A percentile compares a stretch with the other conserved stretches of the same genome.
phyloP scores from a whole-genome alignment of 1,139 yeast species.

The Starmera stellimalicola region DNA sequence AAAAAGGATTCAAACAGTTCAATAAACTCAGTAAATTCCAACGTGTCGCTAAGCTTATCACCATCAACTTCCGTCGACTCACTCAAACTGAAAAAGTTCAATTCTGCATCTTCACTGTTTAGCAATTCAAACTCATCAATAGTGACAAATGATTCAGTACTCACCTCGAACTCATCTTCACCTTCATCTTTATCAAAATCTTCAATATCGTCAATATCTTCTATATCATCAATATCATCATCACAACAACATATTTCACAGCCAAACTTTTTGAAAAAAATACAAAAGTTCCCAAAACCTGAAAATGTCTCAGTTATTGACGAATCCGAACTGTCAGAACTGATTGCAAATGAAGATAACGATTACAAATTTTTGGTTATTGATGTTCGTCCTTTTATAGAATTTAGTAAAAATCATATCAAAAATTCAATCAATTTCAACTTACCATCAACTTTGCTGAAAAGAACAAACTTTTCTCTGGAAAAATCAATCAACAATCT shows the following conservation, averaged over 20 bases:
- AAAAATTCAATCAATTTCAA: conserved; percentile 57
- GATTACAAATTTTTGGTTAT: conserved; percentile 29
- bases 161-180: not conserved
- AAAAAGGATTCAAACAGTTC: conserved; percentile 14
- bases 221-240: too few species aligned
- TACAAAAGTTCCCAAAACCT: not conserved
- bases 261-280: not conserved
- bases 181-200: too few species aligned
- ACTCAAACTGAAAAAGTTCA: conserved; percentile 11
- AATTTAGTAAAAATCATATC: conserved; percentile 43
- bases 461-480: conserved; percentile 55
- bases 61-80: conserved; percentile 15
- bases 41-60: conserved; percentile 6
- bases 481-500: conserved; percentile 30
- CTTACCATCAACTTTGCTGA: conserved; percentile 68
- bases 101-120: conserved; percentile 9
- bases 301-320: not conserved
- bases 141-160: not conserved
- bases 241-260: conserved; percentile 1
- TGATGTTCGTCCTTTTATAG: conserved; percentile 67
- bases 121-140: not conserved
- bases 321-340: not conserved
- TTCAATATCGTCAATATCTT: not conserved
- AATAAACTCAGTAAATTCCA: conserved; percentile 11
- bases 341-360: conserved; percentile 1